Base-by-base conservation (phyloP, 495 filamentous ascomycete genomes). In the Penicillium paradoxum region DNA sequence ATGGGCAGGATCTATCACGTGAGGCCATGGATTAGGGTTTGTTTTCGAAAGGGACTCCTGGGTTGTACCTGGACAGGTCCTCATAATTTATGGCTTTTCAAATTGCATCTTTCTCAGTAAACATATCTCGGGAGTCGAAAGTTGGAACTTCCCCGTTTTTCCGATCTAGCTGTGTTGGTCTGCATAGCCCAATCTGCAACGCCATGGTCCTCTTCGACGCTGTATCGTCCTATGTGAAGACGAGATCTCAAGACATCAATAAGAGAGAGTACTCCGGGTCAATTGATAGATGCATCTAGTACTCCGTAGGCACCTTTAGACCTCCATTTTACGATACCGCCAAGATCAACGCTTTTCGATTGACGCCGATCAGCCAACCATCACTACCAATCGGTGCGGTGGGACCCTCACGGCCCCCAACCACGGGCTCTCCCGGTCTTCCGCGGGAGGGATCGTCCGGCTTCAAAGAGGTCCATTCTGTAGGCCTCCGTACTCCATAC, bases 391-490 rank as follows among this genome's bases (percentile, higher is more conserved):
- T 63, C 60, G 24, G 0, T 1, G 27, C 39, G 57, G 56, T 41
- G 54, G 60, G 56, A 49, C 56, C n/a, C 60, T 46, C 37, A 32
- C 41, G 45, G 18, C 15, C 38, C 25, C 37, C 59, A 50, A 43
- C 46, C 45, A 57, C 51, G 54, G 60, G 44, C 50, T 55, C 49
- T 17, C 57, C 60, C 54, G 48, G 55, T 37, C 46, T 53, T 51
- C 52, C 52, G 60, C 53, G 52, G 29, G 45, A 53, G 17, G 49
- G 51, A 58, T 54, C 56, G 55, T 40, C 51, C 41, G 46, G 34
- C 36, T 46, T 40, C 36, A 47, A 4, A 40, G 29, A 40, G n/a
- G 34, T 42, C 53, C 42, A 30, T 45, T 18, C 33, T 43, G 21
- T 33, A 42, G 10, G 4, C 32, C 14, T 14, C 32, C 13, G 32